Conservation (phyloP, 1,284 basidiomycete species). For the Pisolithus thermaeus region DNA sequence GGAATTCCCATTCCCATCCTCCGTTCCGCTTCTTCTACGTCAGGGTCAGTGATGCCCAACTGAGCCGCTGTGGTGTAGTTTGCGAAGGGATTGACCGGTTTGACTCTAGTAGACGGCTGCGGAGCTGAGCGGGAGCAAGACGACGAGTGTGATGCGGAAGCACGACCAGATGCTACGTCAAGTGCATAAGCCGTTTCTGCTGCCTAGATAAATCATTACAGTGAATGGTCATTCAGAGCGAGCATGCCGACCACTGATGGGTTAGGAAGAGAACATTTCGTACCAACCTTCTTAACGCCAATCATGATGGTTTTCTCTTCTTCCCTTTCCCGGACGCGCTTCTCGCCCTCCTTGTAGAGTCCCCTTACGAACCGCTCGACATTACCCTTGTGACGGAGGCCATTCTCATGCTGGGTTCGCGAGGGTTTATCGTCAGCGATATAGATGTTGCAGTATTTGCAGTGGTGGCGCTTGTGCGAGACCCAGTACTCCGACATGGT, state of each 20-base stretch:
- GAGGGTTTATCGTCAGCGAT: slow-evolving; percentile 94
- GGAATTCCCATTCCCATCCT: slow-evolving; percentile 64
- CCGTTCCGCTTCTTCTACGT: slow-evolving; percentile 59
- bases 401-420: slow-evolving; percentile 87
- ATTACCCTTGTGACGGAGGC: slow-evolving; percentile 91
- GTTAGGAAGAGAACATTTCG: slow-evolving; percentile 1
- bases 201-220: slow-evolving; percentile 39
- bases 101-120: slow-evolving; percentile 33
- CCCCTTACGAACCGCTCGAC: slow-evolving; percentile 87
- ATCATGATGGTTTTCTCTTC: slow-evolving; percentile 86
- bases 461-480: slow-evolving; percentile 78
- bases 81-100: slow-evolving; percentile 65
- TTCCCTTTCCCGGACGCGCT: slow-evolving; percentile 79
- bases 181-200: slow-evolving; percentile 69
- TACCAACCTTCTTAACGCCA: slow-evolving; percentile 73
- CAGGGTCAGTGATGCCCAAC: slow-evolving; percentile 73
- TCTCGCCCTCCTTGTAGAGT: slow-evolving; percentile 91
- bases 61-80: slow-evolving; percentile 87
- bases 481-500: slow-evolving; percentile 83
- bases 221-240: not conserved
- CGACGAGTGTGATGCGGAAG: slow-evolving; percentile 30
- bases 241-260: not conserved
- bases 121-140: slow-evolving; percentile 34
- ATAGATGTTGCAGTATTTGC: slow-evolving; percentile 87
- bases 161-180: slow-evolving; percentile 65